Percentiles rank a stretch among this genome's conserved stretches.
phyloP scores from a whole-genome alignment of 2,329 filamentous ascomycete genomes.

The Chaetomium globosum region DNA sequence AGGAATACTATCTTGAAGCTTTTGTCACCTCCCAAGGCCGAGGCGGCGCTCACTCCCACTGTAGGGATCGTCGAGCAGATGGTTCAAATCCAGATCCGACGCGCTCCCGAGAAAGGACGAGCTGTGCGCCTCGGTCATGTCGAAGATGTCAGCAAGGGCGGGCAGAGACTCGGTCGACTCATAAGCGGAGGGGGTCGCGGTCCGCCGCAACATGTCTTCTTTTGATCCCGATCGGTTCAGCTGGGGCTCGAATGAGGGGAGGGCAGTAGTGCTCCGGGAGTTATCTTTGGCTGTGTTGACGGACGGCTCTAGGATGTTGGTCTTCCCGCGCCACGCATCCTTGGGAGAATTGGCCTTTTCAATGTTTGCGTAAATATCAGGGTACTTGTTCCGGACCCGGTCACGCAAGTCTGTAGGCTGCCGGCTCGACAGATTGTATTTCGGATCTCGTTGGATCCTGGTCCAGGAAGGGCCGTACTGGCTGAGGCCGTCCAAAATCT shows the following conservation, averaged over 20 bases:
- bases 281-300: constrained; percentile 55
- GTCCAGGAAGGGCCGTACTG: constrained; percentile 66
- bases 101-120: constrained; percentile 48
- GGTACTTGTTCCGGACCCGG: constrained; percentile 65
- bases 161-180: constrained; percentile 44
- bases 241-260: constrained; percentile 48
- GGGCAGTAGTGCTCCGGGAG: constrained; percentile 46
- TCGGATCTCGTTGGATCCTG: constrained; percentile 63
- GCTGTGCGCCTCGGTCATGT: constrained; percentile 48
- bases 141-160: constrained; percentile 45
- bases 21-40: constrained; percentile 9
- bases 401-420: constrained; percentile 67
- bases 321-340: constrained; percentile 42
- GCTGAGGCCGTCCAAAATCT: constrained; percentile 63
- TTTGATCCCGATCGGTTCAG: constrained; percentile 48
- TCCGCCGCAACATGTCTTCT: constrained; percentile 54
- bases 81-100: constrained; percentile 65
- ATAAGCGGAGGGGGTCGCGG: constrained; percentile 37
- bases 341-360: constrained; percentile 58
- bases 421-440: constrained; percentile 59
- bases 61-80: constrained; percentile 58
- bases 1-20: too few species aligned
- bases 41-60: constrained; percentile 10
- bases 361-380: constrained; percentile 58
- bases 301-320: constrained; percentile 54